phyloP scores from a whole-genome alignment of 2,329 filamentous ascomycete genomes.

The Fusarium caatingaense region DNA sequence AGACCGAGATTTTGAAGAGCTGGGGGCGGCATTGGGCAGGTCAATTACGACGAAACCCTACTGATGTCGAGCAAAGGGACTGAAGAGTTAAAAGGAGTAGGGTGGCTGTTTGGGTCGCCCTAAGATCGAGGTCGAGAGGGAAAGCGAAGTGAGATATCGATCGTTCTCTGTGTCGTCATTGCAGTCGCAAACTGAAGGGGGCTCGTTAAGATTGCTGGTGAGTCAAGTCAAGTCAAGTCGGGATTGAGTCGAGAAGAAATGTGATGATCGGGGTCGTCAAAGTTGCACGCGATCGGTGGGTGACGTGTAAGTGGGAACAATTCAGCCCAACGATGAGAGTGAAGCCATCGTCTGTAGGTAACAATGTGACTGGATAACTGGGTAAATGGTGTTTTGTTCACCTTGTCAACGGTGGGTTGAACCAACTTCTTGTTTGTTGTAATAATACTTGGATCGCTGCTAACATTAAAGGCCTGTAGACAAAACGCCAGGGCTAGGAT shows the following conservation, averaged over 20 bases:
- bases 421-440: slow-evolving; percentile 2
- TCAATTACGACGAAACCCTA: slow-evolving; percentile 3
- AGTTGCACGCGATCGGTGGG: slow-evolving; percentile 29
- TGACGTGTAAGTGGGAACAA: slow-evolving; percentile 8
- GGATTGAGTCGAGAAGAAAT: not conserved
- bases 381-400: slow-evolving; percentile 11
- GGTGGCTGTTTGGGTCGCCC: slow-evolving; percentile 1
- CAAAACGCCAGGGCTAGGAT: slow-evolving; percentile 24
- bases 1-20: slow-evolving; percentile 49
- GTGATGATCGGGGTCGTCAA: slow-evolving; percentile 8
- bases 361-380: not conserved
- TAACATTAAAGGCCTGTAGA: slow-evolving; percentile 8
- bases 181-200: slow-evolving; percentile 28
- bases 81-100: not conserved
- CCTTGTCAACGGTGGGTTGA: not conserved
- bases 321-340: slow-evolving; percentile 15
- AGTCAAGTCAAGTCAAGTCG: not conserved
- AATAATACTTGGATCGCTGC: not conserved
- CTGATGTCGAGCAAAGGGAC: not conserved
- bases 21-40: slow-evolving; percentile 40
- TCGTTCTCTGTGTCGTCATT: slow-evolving; percentile 36
- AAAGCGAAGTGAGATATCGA: slow-evolving; percentile 12
- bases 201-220: not conserved
- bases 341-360: slow-evolving; percentile 22
- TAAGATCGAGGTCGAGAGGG: slow-evolving; percentile 19